Conservation (phyloP, 2,329 filamentous ascomycete genomes). For the Myriosclerotinia scirpicola region DNA sequence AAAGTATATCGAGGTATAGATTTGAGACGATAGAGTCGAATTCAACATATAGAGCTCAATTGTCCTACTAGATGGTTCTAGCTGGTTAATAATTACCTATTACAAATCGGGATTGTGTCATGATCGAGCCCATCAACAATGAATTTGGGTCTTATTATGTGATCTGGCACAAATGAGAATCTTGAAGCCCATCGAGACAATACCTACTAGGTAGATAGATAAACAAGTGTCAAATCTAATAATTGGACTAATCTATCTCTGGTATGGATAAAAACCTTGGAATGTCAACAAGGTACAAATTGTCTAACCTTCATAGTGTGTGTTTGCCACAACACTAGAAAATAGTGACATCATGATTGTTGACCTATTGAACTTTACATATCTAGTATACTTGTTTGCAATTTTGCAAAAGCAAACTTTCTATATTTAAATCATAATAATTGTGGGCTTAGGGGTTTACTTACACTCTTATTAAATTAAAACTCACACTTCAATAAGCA, state of each 20-base stretch:
- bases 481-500: too few species aligned
- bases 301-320: neutral
- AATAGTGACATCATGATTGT: constrained; percentile 15
- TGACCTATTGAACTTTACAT: neutral
- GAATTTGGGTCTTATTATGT: neutral
- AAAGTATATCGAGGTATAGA: constrained; percentile 48
- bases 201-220: neutral
- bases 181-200: neutral
- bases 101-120: neutral
- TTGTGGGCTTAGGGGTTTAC: too few species aligned
- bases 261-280: neutral
- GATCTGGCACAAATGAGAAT: neutral
- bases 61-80: neutral
- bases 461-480: too few species aligned
- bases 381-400: neutral
- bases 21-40: neutral
- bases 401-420: neutral
- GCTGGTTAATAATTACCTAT: neutral
- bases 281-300: neutral
- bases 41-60: neutral
- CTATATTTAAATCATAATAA: neutral
- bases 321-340: neutral
- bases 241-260: neutral
- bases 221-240: neutral
- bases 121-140: neutral